phyloP scores from a whole-genome alignment of 192 early-diverging fungal genomes.

The Lunasporangiospora selenospora region DNA sequence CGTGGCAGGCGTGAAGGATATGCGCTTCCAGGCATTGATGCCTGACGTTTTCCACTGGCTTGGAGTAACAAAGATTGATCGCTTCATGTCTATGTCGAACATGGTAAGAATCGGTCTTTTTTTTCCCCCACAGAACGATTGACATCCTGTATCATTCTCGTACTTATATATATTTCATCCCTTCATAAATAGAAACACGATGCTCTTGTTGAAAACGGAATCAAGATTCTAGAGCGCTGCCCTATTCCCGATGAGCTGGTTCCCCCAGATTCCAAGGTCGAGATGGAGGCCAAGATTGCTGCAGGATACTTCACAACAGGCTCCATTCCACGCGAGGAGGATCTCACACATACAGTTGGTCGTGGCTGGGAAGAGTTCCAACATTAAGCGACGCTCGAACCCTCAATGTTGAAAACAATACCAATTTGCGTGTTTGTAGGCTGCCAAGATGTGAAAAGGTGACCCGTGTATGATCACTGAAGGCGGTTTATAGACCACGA shows the following conservation, averaged over 20 bases:
- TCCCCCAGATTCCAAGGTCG: constrained; percentile 90
- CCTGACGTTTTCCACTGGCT: constrained; percentile 97
- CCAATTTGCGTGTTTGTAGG: too few species aligned
- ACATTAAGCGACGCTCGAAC: too few species aligned
- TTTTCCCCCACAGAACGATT: too few species aligned
- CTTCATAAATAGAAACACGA: constrained; percentile 79
- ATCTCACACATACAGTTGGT: constrained; percentile 76
- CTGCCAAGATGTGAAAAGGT: too few species aligned
- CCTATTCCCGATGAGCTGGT: constrained; percentile 90
- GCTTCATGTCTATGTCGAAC: constrained; percentile 76
- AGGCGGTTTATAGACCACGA: too few species aligned
- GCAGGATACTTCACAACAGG: constrained; percentile 92
- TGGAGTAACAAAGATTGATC: constrained; percentile 92
- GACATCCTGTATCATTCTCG: too few species aligned
- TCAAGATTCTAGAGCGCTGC: constrained; percentile 87
- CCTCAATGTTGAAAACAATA: too few species aligned
- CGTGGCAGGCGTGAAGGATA: constrained; percentile 66
- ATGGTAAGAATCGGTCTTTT: too few species aligned
- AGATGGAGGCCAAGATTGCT: constrained; percentile 97
- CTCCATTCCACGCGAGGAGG: constrained; percentile 59
- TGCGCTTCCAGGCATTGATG: constrained; percentile 97
- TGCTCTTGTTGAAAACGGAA: constrained; percentile 87
- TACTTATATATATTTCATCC: too few species aligned
- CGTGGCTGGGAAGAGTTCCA: constrained; percentile 82
- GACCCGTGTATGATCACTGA: too few species aligned